Evolutionary conservation across 352 stramenopile genomes (phyloP).

Genomic region (Phytophthora podocarpi): DNA sequence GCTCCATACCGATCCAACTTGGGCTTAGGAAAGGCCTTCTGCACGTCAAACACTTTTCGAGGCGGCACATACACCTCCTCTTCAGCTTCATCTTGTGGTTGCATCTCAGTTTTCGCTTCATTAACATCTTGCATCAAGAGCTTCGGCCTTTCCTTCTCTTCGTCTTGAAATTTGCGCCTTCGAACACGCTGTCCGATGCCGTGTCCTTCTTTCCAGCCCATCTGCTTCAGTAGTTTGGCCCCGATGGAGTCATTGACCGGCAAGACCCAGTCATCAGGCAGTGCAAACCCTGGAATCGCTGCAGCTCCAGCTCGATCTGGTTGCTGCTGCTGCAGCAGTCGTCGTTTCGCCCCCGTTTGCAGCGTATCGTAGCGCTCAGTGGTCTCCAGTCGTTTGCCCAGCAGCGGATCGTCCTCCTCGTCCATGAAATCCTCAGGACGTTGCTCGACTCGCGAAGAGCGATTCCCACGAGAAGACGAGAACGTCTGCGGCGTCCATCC

Average conservation of each 20-base stretch:
- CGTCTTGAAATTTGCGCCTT: conserved; percentile 45
- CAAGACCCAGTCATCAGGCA: conserved; percentile 81
- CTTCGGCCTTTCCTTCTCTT: conserved; percentile 8
- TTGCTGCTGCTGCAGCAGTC: conserved; percentile 34
- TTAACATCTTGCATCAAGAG: conserved; percentile 8
- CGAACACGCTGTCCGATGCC: conserved; percentile 80
- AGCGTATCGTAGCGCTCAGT: conserved; percentile 69
- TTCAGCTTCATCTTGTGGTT: conserved; percentile 21
- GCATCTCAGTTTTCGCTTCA: conserved; percentile 1
- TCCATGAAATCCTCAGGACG: conserved; percentile 95
- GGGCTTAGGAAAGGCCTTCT: conserved; percentile 60
- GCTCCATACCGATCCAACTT: conserved; percentile 81
- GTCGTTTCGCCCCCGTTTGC: conserved; percentile 39
- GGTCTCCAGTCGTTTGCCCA: conserved; percentile 79
- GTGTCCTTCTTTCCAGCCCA: conserved; percentile 93
- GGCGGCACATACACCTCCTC: conserved; percentile 62
- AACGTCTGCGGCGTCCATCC: conserved; percentile 89
- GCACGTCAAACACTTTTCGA: conserved; percentile 58
- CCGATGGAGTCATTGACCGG: conserved; percentile 82
- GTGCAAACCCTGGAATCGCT: conserved; percentile 40
- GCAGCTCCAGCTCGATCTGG: conserved; percentile 2
- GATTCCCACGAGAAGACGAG: conserved; percentile 70
- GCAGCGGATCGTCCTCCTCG: conserved; percentile 91
- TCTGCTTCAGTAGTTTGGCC: conserved; percentile 78
- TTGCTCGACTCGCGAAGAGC: conserved; percentile 50